phyloP scores from a whole-genome alignment of 2,329 filamentous ascomycete genomes.

The Coniochaeta prunicola region DNA sequence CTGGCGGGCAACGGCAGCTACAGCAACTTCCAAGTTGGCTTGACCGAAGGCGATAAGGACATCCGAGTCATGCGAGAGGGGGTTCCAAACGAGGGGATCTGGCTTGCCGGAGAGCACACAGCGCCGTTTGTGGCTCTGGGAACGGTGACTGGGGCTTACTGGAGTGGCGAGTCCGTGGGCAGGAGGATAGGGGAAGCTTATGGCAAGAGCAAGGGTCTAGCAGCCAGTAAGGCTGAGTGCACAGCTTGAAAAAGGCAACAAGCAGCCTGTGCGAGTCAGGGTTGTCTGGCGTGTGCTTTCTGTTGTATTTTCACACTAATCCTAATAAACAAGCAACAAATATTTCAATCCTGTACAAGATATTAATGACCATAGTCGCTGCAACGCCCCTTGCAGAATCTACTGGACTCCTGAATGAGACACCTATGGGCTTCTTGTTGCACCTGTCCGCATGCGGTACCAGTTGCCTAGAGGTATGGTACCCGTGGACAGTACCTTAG shows the following conservation, averaged over 20 bases:
- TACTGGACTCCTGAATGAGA: too few species aligned
- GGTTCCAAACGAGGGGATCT: constrained; percentile 60
- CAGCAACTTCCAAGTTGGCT: constrained; percentile 73
- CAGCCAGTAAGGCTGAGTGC: neutral
- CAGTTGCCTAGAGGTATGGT: too few species aligned
- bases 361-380: neutral
- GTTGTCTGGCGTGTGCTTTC: neutral
- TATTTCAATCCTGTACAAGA: neutral
- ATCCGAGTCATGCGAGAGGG: constrained; percentile 58
- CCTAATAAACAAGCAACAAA: neutral
- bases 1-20: constrained; percentile 79
- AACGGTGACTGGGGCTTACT: constrained; percentile 85
- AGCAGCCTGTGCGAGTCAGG: neutral
- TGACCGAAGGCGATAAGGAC: constrained; percentile 63
- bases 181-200: constrained; percentile 54
- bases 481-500: neutral
- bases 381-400: too few species aligned
- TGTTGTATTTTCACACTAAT: neutral
- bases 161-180: constrained; percentile 77
- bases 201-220: constrained; percentile 19
- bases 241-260: neutral
- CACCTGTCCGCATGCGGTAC: too few species aligned
- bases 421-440: too few species aligned
- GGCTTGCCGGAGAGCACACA: constrained; percentile 88
- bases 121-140: constrained; percentile 84